A percentile compares a stretch with the other conserved stretches of the same genome.
phyloP scores from a whole-genome alignment of 345 rosid genomes.

The Citrus sinensis region DNA sequence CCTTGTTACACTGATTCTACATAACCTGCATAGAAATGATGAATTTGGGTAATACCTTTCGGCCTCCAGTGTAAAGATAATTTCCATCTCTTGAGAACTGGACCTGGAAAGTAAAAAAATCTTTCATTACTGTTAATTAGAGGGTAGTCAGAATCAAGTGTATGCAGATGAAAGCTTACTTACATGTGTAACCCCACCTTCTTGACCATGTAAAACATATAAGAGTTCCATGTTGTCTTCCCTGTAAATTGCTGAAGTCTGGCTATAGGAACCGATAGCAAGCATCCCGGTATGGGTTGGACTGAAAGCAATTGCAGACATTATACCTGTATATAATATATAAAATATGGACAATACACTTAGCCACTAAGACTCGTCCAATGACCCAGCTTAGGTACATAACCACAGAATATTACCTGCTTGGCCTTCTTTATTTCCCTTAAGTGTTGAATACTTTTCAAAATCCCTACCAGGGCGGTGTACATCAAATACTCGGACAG shows the following conservation, averaged over 20 bases:
- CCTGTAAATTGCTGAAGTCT: conserved; percentile 77
- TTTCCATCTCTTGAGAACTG: conserved; percentile 95
- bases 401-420: conserved; percentile 45
- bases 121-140: conserved; percentile 1
- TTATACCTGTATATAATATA: conserved; percentile 53
- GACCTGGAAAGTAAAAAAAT: conserved; percentile 41
- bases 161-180: conserved; percentile 25
- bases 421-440: conserved; percentile 92
- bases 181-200: conserved; percentile 96
- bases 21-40: background rate
- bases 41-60: conserved; percentile 57
- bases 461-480: conserved; percentile 98
- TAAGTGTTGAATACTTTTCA: conserved; percentile 59
- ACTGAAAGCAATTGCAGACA: conserved; percentile 81
- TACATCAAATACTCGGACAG: conserved; percentile 76
- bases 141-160: conserved; percentile 6
- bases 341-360: conserved; percentile 7
- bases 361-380: background rate
- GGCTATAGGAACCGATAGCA: conserved; percentile 90
- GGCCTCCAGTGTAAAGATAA: conserved; percentile 86
- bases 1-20: background rate
- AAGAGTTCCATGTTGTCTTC: conserved; percentile 97
- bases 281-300: conserved; percentile 79
- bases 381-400: background rate
- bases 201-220: conserved; percentile 91